Base-by-base conservation (phyloP, 352 stramenopile species). In the Phytophthora aleatoria region DNA sequence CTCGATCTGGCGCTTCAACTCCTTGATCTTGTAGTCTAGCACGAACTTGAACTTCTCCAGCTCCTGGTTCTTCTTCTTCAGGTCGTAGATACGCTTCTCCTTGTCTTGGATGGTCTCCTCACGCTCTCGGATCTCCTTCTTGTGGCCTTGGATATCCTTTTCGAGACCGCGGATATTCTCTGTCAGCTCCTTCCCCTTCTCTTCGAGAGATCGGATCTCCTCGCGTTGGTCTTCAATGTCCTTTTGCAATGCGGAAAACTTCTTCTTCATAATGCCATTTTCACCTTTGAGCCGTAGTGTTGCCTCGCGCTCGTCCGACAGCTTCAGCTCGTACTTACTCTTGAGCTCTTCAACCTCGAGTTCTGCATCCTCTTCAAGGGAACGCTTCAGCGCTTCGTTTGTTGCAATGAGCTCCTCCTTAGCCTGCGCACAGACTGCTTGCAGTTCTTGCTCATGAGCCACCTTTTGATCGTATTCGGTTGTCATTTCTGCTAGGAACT, bases 31-130 rank as follows among this genome's bases (percentile, higher is more conserved):
- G 82, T 98, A 98, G 67, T 98, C 94, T 28, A 98, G 67, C 39
- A 98, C 94, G 53, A 98, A 98, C 69, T 98, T 98, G 75, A 98
- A 98, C 73, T 98, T 98, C 45, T 98, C 95, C 20, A 98, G 76
- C 71, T 98, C 94, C 63, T 98, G 92, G 67, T 98, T 98, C 70
- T 98, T 98, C 81, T 98, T 98, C 73, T 98, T 98, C 13, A 98
- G 64, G 43, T 98, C 95, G 69, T 98, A 98, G 52, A 98, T 98
- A 45, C 92, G 90, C 65, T 98, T 98, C 56, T 98, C 95, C 64
- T 98, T 98, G 74, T 98, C 94, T 65, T 96, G 89, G 33, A 98
- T 98, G 13, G 90, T 98, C 66, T 98, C 91, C 64, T 98, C 94
- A 8, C 94, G 88, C 57, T 94, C 87, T 36, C 90, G 89, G 43